These are phyloP conservation scores for Saccharomyces hybrid DNA, from an alignment of 1,139 yeast species.

Conservation along the genomic window DNA sequence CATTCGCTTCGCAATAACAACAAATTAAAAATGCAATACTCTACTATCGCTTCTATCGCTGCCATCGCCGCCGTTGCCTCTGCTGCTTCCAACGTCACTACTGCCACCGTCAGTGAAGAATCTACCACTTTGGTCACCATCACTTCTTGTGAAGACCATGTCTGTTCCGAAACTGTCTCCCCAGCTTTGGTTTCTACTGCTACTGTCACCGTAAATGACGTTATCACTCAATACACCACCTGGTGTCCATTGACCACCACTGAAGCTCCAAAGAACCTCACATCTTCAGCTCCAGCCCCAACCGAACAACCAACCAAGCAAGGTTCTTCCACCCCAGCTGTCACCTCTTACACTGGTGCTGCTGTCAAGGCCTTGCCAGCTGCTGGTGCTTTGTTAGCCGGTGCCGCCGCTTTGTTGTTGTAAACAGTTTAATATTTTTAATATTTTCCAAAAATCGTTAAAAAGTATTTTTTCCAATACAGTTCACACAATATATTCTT, in stretches of 20 bases:
- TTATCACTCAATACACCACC: conserved; percentile 31
- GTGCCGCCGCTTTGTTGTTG: conserved; percentile 35
- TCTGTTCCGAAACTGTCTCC: conserved; percentile 30
- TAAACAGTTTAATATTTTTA: conserved; percentile 14
- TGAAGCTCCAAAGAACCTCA: conserved; percentile 9
- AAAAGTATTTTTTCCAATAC: background rate
- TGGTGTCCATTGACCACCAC: conserved; percentile 31
- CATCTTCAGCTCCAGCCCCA: conserved; percentile 7
- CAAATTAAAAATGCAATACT: conserved; percentile 32
- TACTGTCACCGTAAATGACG: conserved; percentile 31
- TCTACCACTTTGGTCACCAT: conserved; percentile 41
- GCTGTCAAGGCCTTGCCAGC: conserved; percentile 34
- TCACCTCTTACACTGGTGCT: conserved; percentile 30
- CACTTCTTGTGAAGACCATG: conserved; percentile 39
- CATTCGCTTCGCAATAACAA: conserved; percentile 19
- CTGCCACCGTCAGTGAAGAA: conserved; percentile 32
- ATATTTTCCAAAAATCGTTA: background rate
- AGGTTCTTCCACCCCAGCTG: conserved; percentile 5
- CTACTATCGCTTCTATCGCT: conserved; percentile 32
- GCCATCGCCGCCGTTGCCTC: conserved; percentile 33
- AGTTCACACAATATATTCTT: background rate
- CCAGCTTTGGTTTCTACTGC: conserved; percentile 33
- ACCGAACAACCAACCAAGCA: conserved; percentile 6
- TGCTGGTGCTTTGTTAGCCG: conserved; percentile 35
- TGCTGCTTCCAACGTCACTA: conserved; percentile 32